Evolutionary conservation across 331 rosid genomes (phyloP).

Genomic region (Dryas integrifolia): DNA sequence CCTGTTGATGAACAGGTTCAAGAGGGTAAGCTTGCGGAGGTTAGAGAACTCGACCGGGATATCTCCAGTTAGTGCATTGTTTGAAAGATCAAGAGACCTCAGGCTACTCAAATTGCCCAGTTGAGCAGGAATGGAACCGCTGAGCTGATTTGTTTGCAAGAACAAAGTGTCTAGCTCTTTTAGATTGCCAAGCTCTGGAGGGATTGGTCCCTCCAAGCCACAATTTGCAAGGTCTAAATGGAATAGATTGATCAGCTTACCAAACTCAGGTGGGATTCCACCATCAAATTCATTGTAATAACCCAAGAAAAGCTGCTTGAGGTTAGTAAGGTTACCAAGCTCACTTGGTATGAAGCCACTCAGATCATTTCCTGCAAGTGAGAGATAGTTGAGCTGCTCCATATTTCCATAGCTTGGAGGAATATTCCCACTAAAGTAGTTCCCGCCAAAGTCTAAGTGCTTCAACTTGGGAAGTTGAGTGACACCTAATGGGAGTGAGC

Average conservation of each 20-base stretch:
- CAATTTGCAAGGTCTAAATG: slow-evolving; percentile 76
- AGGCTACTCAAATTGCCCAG: slow-evolving; percentile 62
- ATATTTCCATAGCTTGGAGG: slow-evolving; percentile 68
- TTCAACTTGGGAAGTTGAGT: slow-evolving; percentile 41
- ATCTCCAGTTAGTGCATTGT: slow-evolving; percentile 75
- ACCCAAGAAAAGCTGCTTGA: slow-evolving; percentile 65
- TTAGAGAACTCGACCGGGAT: slow-evolving; percentile 65
- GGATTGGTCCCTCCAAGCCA: slow-evolving; percentile 68
- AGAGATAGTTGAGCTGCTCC: slow-evolving; percentile 50
- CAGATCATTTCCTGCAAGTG: slow-evolving; percentile 81
- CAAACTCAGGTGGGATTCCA: slow-evolving; percentile 61
- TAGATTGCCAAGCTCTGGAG: slow-evolving; percentile 72
- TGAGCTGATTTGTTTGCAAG: slow-evolving; percentile 75
- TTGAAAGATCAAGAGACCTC: slow-evolving; percentile 70
- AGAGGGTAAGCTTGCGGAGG: slow-evolving; percentile 61
- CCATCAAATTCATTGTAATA: slow-evolving; percentile 76
- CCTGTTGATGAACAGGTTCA: slow-evolving; percentile 83
- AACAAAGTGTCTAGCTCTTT: slow-evolving; percentile 60
- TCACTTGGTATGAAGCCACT: slow-evolving; percentile 66
- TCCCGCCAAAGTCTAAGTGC: slow-evolving; percentile 77
- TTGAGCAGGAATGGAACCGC: slow-evolving; percentile 61
- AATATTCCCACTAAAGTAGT: slow-evolving; percentile 62
- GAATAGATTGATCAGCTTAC: slow-evolving; percentile 55
- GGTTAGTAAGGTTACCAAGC: slow-evolving; percentile 65
- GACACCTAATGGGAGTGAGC: slow-evolving; percentile 67